Conservation (phyloP, 352 stramenopile species). For the Phytophthora multivora region DNA sequence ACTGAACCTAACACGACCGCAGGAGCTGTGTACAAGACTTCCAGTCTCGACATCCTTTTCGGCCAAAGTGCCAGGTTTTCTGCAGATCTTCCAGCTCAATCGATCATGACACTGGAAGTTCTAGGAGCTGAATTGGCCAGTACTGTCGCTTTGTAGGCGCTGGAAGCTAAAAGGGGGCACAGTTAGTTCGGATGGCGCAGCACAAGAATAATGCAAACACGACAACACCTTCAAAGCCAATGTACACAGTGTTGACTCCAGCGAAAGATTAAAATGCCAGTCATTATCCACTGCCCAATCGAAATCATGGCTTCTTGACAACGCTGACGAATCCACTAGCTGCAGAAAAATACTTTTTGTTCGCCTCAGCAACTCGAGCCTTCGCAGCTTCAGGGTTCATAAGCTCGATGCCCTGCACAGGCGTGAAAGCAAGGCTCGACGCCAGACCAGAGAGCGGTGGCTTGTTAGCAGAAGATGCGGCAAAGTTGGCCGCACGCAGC, state of each 20-base stretch:
- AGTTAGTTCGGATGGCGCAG: too few relatives aligned
- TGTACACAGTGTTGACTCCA: too few relatives aligned
- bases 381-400: constrained; percentile 97
- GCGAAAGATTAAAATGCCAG: too few relatives aligned
- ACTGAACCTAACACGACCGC: constrained; percentile 8
- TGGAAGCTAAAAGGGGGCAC: not conserved
- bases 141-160: not conserved
- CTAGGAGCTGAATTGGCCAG: constrained; percentile 4
- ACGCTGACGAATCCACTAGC: constrained; percentile 96
- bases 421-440: constrained; percentile 97
- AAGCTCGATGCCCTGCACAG: constrained; percentile 96
- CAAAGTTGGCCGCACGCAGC: constrained; percentile 90
- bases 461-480: constrained; percentile 46
- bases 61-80: constrained; percentile 12
- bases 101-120: constrained; percentile 15
- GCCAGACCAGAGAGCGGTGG: constrained; percentile 88
- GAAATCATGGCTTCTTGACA: constrained; percentile 68
- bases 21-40: constrained; percentile 16
- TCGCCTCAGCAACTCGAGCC: constrained; percentile 91
- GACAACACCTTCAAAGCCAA: too few relatives aligned
- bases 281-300: too few relatives aligned
- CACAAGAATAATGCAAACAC: too few relatives aligned
- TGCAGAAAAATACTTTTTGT: constrained; percentile 98
- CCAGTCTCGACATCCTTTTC: constrained; percentile 3
- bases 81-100: constrained; percentile 7